Evolutionary conservation across 2,329 filamentous ascomycete genomes (phyloP).

Genomic region (Lithohypha guttulata): DNA sequence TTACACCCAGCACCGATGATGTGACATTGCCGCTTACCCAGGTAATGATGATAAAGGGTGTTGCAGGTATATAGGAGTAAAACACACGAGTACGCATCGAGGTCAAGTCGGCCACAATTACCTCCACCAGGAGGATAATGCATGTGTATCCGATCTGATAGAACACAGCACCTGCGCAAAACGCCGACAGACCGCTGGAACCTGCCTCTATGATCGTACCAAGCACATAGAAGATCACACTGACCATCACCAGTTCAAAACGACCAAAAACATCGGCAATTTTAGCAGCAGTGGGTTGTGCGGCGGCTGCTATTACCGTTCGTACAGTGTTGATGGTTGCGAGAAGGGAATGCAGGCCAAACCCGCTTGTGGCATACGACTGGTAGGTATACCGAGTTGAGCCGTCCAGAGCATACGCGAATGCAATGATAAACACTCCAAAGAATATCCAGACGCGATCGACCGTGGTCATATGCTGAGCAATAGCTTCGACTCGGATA

Average conservation of each 20-base stretch:
- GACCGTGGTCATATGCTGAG: slow-evolving; percentile 39
- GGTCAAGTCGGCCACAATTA: slow-evolving; percentile 54
- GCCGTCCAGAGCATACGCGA: slow-evolving; percentile 39
- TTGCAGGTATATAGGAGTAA: slow-evolving; percentile 53
- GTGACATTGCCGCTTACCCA: slow-evolving; percentile 53
- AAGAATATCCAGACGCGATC: slow-evolving; percentile 50
- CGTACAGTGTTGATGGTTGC: slow-evolving; percentile 50
- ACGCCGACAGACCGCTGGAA: slow-evolving; percentile 39
- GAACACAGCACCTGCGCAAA: slow-evolving; percentile 47
- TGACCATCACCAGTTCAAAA: slow-evolving; percentile 46
- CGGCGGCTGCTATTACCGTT: slow-evolving; percentile 49
- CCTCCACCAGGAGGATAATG: slow-evolving; percentile 51
- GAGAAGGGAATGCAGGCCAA: slow-evolving; percentile 44
- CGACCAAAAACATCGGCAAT: slow-evolving; percentile 54
- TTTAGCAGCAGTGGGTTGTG: slow-evolving; percentile 49
- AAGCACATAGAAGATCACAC: slow-evolving; percentile 46
- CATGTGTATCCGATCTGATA: slow-evolving; percentile 56
- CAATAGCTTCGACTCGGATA: slow-evolving; percentile 47
- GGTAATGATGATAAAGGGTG: slow-evolving; percentile 51
- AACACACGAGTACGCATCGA: slow-evolving; percentile 52
- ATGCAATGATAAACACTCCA: slow-evolving; percentile 52
- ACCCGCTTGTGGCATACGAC: slow-evolving; percentile 44
- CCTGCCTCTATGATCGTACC: slow-evolving; percentile 48
- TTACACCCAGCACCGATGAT: slow-evolving; percentile 37
- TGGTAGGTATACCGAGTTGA: slow-evolving; percentile 22